phyloP scores from a whole-genome alignment of 495 filamentous ascomycete species.

The Hypoxylon lienhwacheense region DNA sequence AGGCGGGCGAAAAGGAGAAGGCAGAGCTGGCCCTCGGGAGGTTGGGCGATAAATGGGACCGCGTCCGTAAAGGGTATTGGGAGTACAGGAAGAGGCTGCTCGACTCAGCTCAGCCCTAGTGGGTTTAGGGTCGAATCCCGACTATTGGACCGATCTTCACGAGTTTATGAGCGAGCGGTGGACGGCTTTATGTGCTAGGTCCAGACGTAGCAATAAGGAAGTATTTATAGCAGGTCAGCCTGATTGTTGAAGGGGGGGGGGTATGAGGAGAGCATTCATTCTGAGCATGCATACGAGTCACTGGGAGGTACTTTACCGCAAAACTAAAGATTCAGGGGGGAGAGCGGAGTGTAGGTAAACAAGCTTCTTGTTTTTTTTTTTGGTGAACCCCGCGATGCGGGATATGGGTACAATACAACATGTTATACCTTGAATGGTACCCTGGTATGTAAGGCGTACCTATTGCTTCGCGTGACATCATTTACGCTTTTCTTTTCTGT shows the following conservation, averaged over 20 bases:
- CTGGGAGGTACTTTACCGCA: background rate
- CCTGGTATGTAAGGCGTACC: no score
- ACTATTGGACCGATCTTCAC: background rate
- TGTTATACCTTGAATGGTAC: no score
- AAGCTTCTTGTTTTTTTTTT: no score
- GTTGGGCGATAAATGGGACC: conserved; percentile 84
- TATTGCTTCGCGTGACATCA: no score
- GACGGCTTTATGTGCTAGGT: no score
- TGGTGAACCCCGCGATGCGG: no score
- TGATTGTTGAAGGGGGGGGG: background rate
- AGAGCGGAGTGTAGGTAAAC: no score
- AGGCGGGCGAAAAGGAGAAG: conserved; percentile 59
- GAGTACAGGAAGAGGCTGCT: conserved; percentile 64
- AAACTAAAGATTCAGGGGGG: no score
- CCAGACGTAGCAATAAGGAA: no score
- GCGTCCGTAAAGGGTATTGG: conserved; percentile 91
- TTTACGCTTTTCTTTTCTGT: no score
- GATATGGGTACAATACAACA: no score
- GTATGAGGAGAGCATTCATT: background rate
- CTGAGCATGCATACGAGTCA: background rate
- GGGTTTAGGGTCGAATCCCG: background rate
- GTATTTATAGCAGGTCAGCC: no score
- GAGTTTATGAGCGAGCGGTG: background rate
- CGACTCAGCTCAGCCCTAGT: conserved; percentile 1
- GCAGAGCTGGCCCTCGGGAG: conserved; percentile 68